Evolutionary conservation across 345 rosid species (phyloP).

Genomic region (Cardamine chenopodiifolia): DNA sequence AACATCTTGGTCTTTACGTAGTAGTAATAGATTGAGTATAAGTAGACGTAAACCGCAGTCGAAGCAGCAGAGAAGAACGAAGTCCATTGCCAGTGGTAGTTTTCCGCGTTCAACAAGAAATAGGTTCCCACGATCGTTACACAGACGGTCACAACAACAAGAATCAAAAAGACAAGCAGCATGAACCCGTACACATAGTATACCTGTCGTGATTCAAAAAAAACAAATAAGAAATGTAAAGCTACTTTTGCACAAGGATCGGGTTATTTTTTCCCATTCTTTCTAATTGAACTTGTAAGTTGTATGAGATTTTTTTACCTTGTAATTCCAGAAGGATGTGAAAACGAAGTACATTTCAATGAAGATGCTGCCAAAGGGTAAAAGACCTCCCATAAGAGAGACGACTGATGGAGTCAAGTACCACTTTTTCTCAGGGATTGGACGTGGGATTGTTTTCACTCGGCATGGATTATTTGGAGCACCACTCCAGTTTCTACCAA

Average conservation of each 20-base stretch:
- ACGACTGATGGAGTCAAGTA: constrained; percentile 91
- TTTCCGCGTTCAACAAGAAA: constrained; percentile 91
- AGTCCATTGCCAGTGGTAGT: constrained; percentile 99
- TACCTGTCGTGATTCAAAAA: constrained; percentile 53
- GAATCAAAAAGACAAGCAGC: constrained; percentile 91
- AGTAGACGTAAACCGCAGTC: constrained; percentile 84
- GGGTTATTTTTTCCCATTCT: not conserved
- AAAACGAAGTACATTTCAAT: constrained; percentile 97
- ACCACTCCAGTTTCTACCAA: constrained; percentile 95
- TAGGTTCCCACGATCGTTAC: constrained; percentile 93
- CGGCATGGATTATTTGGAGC: constrained; percentile 97
- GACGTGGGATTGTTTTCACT: constrained; percentile 95
- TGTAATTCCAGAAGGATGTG: constrained; percentile 98
- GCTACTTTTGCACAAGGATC: not conserved
- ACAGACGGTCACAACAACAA: constrained; percentile 81
- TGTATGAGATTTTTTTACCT: constrained; percentile 51
- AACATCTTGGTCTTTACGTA: constrained; percentile 94
- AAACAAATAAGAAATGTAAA: too few species aligned
- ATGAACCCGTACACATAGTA: constrained; percentile 93
- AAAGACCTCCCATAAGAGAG: constrained; percentile 87
- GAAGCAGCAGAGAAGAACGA: constrained; percentile 96
- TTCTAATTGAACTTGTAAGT: not conserved
- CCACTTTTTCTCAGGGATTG: constrained; percentile 96
- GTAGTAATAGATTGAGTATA: constrained; percentile 89
- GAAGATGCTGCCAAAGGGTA: constrained; percentile 96